Percentiles rank a stretch among this genome's conserved stretches.
Evolutionary conservation across 306 rosid genomes (phyloP).

Genomic region (Trifolium subterraneum): DNA sequence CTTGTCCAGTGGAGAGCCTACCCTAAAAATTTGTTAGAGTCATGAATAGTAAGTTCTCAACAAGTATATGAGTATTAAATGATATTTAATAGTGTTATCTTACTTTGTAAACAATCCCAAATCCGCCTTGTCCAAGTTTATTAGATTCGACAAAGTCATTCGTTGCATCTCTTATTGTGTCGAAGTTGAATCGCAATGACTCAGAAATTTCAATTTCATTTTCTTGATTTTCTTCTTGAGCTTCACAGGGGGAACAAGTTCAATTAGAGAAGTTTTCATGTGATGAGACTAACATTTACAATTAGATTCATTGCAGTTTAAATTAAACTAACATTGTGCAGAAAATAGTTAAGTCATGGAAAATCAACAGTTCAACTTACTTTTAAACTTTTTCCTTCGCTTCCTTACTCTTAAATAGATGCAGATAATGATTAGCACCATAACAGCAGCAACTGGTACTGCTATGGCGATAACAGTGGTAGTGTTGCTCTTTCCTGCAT

Average conservation of each 20-base stretch:
- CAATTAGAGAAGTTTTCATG: too few species aligned
- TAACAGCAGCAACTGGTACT: conserved; percentile 36
- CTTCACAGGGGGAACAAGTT: neutral
- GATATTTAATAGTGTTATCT: neutral
- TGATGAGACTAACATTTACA: too few species aligned
- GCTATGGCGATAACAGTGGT: conserved; percentile 1
- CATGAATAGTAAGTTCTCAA: neutral
- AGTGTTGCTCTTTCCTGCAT: conserved; percentile 47
- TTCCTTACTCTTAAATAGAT: conserved; percentile 39
- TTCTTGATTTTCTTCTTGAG: neutral
- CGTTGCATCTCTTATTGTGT: conserved; percentile 42
- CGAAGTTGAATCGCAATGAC: conserved; percentile 23
- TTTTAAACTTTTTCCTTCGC: neutral
- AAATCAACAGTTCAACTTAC: conserved; percentile 30
- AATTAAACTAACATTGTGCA: too few species aligned
- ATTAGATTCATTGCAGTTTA: too few species aligned
- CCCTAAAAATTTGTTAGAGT: conserved; percentile 26
- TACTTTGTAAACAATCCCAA: conserved; percentile 44
- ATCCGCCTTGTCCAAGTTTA: conserved; percentile 50
- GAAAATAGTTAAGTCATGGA: too few species aligned
- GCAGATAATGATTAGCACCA: conserved; percentile 34
- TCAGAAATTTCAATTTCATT: conserved; percentile 25
- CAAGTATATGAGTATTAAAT: neutral
- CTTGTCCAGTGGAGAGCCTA: conserved; percentile 24
- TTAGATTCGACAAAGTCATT: conserved; percentile 33